Evolutionary conservation across 1,139 yeast genomes (phyloP).

Genomic region (Meyerozyma elateridarum): DNA sequence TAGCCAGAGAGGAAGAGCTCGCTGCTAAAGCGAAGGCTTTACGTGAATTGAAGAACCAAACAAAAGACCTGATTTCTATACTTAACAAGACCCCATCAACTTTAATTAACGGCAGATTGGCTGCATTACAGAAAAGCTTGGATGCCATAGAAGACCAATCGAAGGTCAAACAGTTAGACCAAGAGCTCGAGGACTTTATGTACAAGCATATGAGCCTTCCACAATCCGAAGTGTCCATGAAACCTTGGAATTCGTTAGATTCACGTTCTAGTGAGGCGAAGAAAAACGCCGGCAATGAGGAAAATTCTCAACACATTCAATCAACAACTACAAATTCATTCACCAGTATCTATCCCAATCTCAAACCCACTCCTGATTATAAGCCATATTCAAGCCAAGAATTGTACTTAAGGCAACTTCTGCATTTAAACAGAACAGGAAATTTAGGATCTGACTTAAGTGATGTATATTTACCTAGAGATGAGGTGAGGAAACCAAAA

Average conservation of each 20-base stretch:
- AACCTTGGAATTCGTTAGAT: slow-evolving; percentile 31
- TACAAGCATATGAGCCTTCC: slow-evolving; percentile 33
- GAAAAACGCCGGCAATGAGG: slow-evolving; percentile 9
- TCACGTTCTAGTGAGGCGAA: slow-evolving; percentile 1
- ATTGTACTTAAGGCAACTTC: slow-evolving; percentile 65
- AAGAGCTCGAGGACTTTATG: slow-evolving; percentile 40
- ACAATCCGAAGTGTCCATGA: slow-evolving; percentile 21
- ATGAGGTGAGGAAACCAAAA: slow-evolving; percentile 58
- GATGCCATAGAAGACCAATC: slow-evolving; percentile 21
- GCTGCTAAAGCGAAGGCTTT: slow-evolving; percentile 32
- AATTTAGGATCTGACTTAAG: slow-evolving; percentile 62
- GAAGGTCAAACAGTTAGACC: slow-evolving; percentile 39
- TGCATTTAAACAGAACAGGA: slow-evolving; percentile 43
- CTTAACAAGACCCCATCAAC: slow-evolving; percentile 35
- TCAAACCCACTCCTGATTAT: slow-evolving; percentile 42
- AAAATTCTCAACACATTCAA: slow-evolving; percentile 16
- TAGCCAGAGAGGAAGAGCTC: slow-evolving; percentile 42
- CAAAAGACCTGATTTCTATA: slow-evolving; percentile 24
- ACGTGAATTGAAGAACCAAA: slow-evolving; percentile 30
- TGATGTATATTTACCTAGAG: slow-evolving; percentile 66
- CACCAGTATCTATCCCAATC: slow-evolving; percentile 32
- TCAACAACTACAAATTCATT: slow-evolving; percentile 31
- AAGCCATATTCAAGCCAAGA: slow-evolving; percentile 67
- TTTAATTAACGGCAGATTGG: slow-evolving; percentile 27
- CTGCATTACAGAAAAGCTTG: slow-evolving; percentile 28